Evolutionary conservation across 2,329 filamentous ascomycete species (phyloP), one percentile per base, ranked within the genome.

Genomic region (Monilinia fructigena): DNA sequence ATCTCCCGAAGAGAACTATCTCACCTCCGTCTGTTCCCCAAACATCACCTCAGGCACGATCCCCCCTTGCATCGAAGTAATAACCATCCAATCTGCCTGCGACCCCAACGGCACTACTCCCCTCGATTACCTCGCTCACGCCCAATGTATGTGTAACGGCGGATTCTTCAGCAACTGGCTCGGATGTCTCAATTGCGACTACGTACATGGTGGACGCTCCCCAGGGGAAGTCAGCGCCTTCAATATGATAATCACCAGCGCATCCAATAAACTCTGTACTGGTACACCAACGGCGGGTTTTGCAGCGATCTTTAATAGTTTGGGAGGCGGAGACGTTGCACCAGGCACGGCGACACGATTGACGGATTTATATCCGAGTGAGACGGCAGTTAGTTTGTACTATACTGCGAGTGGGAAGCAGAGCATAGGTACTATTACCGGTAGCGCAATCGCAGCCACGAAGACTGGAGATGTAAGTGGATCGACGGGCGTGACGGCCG

Each of bases 141-240:
- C 75, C 18, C 68, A 77, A 70, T 80, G 80, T 73, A 79, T 81
- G 75, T 82, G 80, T 73, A 72, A 72, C 12, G 78, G 80, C 48
- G 77, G 75, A 66, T 81, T 77, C 75, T 82, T 82, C 72, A 48
- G 68, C 38, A 78, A 81, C 67, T 81, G 80, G 79, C 64, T 74
- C 12, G 78, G 75, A 61, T 82, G 80, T 72, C 77, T 79, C 42
- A 68, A 75, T 42, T 82, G 80, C 69, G 74, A 80, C 18, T 74
- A 74, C 53, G 72, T 78, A 18, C 79, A 82, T 71, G 80, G 79
- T 55, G 74, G 75, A 10, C 77, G 78, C 53, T 77, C 75, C 35
- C 74, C 77, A 68, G 76, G 73, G 23, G 76, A 78, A 65, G 71
- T 74, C 31, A 69, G 68, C 14, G 77, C 76, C 67, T 80, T 76